phyloP scores from a whole-genome alignment of 1,284 basidiomycete species.

The Cronartium quercuum region DNA sequence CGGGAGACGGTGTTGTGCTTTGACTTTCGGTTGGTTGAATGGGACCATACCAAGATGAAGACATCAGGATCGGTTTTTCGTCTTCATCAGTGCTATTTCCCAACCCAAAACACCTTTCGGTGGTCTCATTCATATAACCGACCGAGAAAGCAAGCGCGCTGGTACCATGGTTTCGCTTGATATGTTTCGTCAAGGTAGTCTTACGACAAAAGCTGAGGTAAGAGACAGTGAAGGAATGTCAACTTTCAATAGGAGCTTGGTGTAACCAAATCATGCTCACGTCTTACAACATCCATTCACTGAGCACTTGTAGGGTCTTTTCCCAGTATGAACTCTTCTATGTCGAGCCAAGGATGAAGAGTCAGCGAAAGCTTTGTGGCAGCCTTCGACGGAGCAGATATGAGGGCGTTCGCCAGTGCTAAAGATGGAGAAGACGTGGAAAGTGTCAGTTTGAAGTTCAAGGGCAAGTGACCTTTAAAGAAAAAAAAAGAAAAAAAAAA shows the following conservation, averaged over 20 bases:
- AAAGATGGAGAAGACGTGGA: slow-evolving; percentile 42
- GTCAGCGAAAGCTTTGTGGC: slow-evolving; percentile 56
- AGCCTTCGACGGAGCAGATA: slow-evolving; percentile 51
- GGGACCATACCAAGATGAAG: not conserved
- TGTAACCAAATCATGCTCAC: slow-evolving; percentile 40
- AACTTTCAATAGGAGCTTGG: not conserved
- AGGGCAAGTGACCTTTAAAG: not conserved
- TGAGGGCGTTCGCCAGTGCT: slow-evolving; percentile 58
- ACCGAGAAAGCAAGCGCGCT: not conserved
- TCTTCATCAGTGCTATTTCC: not conserved
- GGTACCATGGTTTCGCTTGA: slow-evolving; percentile 47
- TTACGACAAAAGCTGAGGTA: slow-evolving; percentile 48
- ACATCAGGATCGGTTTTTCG: not conserved
- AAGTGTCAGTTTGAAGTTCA: not conserved
- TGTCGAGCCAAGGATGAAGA: slow-evolving; percentile 57
- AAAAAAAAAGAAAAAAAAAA: not conserved
- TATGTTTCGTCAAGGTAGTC: slow-evolving; percentile 52
- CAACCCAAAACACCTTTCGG: not conserved
- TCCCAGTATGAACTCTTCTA: slow-evolving; percentile 55
- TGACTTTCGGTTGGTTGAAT: not conserved
- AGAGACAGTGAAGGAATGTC: not conserved
- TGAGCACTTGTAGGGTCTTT: slow-evolving; percentile 49
- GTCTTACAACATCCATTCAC: slow-evolving; percentile 42
- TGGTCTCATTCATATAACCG: not conserved
- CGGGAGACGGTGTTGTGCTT: not conserved